phyloP scores from a whole-genome alignment of 2,329 filamentous ascomycete species.

The Botrytis pseudocinerea region DNA sequence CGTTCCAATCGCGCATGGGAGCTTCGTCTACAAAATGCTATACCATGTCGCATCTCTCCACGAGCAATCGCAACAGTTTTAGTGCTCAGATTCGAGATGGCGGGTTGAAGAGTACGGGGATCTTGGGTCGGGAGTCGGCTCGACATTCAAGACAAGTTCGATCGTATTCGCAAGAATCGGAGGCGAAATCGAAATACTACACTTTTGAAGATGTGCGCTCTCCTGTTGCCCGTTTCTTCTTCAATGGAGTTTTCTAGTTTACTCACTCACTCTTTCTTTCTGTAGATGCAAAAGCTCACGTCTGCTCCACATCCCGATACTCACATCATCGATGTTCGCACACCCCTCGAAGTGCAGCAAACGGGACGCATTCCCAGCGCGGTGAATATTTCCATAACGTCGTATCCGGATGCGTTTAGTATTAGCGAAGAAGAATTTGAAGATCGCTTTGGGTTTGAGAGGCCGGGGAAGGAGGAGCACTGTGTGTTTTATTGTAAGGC shows the following conservation, averaged over 20 bases:
- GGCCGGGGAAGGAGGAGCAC: constrained; percentile 58
- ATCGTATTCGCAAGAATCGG: not conserved
- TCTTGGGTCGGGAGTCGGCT: not conserved
- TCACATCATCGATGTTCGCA: constrained; percentile 58
- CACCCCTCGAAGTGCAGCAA: constrained; percentile 63
- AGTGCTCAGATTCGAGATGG: not conserved
- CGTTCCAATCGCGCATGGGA: not conserved
- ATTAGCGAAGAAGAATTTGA: constrained; percentile 77
- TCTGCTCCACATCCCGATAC: not conserved
- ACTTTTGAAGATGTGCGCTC: constrained; percentile 15
- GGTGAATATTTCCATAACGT: constrained; percentile 78
- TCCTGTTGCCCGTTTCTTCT: not conserved
- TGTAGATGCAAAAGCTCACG: not conserved
- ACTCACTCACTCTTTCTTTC: not conserved
- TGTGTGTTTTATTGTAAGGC: constrained; percentile 93
- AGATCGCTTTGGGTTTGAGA: constrained; percentile 75
- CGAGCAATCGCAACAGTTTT: not conserved
- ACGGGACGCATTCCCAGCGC: constrained; percentile 77
- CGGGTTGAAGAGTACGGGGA: not conserved
- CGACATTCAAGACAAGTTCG: not conserved
- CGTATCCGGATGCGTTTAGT: constrained; percentile 76
- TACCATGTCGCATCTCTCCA: not conserved
- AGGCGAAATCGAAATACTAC: not conserved
- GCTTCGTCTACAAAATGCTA: not conserved
- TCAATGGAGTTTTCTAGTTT: not conserved